These are phyloP conservation scores for Penicillium desertorum DNA, from an alignment of 495 filamentous ascomycete species.

Conservation along the genomic window DNA sequence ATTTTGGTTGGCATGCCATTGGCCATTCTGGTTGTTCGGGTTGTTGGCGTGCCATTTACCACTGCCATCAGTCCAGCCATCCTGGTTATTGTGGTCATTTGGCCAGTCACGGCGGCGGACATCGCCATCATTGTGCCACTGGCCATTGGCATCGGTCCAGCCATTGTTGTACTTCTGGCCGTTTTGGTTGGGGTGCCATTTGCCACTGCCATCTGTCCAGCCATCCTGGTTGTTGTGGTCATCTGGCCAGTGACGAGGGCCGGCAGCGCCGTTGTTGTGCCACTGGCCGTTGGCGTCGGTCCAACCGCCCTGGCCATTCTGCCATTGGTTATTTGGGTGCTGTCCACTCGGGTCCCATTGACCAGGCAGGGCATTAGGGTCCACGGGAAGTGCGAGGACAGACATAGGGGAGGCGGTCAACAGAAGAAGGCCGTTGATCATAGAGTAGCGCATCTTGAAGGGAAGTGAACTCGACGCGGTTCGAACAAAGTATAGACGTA, in stretches of 20 bases:
- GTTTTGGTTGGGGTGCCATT: constrained; percentile 16
- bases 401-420: constrained; percentile 28
- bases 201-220: constrained; percentile 18
- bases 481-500: not conserved
- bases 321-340: constrained; percentile 28
- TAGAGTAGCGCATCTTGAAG: constrained; percentile 27
- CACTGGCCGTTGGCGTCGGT: constrained; percentile 1
- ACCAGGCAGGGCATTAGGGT: constrained; percentile 26
- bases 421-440: constrained; percentile 28
- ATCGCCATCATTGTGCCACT: constrained; percentile 1
- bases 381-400: constrained; percentile 27
- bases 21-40: constrained; percentile 11
- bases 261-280: not conserved
- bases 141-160: constrained; percentile 1
- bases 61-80: constrained; percentile 19
- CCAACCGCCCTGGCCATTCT: constrained; percentile 1
- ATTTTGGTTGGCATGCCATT: constrained; percentile 14
- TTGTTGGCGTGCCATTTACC: constrained; percentile 17
- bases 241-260: too few species aligned
- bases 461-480: not conserved
- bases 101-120: too few species aligned
- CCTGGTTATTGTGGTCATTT: too few species aligned
- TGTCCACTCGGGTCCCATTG: constrained; percentile 28
- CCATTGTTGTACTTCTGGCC: too few species aligned
- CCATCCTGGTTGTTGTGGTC: not conserved